Percentiles rank a stretch among this genome's conserved stretches.
These are phyloP conservation scores for Digitaria exilis DNA, from an alignment of 202 grass and related monocot species.

Conservation along the genomic window DNA sequence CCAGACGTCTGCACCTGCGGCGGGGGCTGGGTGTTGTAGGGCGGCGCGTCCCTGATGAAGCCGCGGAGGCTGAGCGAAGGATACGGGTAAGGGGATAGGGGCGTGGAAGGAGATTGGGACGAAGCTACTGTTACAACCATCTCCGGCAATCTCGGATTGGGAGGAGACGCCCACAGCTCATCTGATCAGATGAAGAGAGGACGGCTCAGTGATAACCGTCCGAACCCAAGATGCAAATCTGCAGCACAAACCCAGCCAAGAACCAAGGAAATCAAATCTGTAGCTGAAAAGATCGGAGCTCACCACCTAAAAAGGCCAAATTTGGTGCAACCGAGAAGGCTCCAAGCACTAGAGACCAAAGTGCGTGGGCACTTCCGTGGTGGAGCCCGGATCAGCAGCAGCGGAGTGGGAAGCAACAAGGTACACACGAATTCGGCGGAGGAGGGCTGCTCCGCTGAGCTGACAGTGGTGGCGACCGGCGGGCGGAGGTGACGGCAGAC, in stretches of 20 bases:
- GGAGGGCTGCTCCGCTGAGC: neutral
- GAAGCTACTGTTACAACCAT: slow-evolving; percentile 46
- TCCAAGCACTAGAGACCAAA: slow-evolving; percentile 43
- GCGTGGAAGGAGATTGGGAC: slow-evolving; percentile 30
- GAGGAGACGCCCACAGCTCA: slow-evolving; percentile 48
- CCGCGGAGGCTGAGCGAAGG: slow-evolving; percentile 17
- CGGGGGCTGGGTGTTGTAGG: slow-evolving; percentile 26
- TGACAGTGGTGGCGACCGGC: neutral
- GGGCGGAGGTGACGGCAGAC: neutral
- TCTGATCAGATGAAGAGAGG: slow-evolving; percentile 25
- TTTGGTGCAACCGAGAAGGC: slow-evolving; percentile 47
- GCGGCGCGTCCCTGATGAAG: slow-evolving; percentile 44
- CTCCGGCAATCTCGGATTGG: slow-evolving; percentile 47
- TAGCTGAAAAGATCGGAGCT: slow-evolving; percentile 34
- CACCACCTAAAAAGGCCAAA: slow-evolving; percentile 45
- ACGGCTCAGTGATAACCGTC: neutral
- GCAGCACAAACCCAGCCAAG: slow-evolving; percentile 15
- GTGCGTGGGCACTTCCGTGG: slow-evolving; percentile 18
- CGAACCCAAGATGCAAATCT: slow-evolving; percentile 10
- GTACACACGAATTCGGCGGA: neutral
- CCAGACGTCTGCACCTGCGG: slow-evolving; percentile 29
- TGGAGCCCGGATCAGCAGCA: slow-evolving; percentile 40
- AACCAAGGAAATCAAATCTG: slow-evolving; percentile 20
- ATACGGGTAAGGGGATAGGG: neutral
- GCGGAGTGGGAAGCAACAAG: neutral